Evolutionary conservation across 176 grass and related monocot genomes (phyloP), one percentile per base, ranked within the genome.

Genomic region (Musa beccarii): DNA sequence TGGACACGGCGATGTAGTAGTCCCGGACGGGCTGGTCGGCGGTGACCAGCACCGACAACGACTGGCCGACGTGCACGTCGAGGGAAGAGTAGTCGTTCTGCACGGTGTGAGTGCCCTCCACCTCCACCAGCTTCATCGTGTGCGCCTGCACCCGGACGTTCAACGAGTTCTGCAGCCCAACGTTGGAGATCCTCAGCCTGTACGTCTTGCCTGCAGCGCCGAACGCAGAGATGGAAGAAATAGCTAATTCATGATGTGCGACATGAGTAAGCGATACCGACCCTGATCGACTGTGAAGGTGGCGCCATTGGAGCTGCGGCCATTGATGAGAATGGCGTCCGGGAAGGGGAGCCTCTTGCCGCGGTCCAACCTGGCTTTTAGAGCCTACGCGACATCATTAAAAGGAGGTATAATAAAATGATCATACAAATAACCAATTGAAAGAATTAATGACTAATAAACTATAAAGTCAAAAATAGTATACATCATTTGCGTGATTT

Each of bases 81-180:
- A 97, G 28, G 17, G 94, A 91, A 56, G 61, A 62, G 72, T 93
- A 97, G 0, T 56, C 17, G 83, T 84, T 97, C 77, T 97, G 90
- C 24, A 97, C 54, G 14, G 94, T 97, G 82, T 93, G 90, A 1
- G 82, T 97, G 51, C 94, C 90, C 67, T 97, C 94, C 28, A 89
- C 85, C 84, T 97, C 94, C 3, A 93, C 87, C 15, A 97, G 84
- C 26, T 79, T 87, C 86, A 97, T 72, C 52, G 72, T 67, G 75
- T 97, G 94, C 3, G 43, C 84, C 9, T 90, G 72, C 69, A 97
- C 82, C 71, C 63, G 78, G 20, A 97, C 25, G 50, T 89, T 97
- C 0, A 97, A 82, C 0, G 94, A 87, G 78, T 59, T 90, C 68
- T 80, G 79, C 22, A 97, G 63, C 0, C 90, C 94, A 0, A 93